These are phyloP conservation scores for Sporisorium graminicola DNA, from an alignment of 1,284 basidiomycete species.

Conservation along the genomic window DNA sequence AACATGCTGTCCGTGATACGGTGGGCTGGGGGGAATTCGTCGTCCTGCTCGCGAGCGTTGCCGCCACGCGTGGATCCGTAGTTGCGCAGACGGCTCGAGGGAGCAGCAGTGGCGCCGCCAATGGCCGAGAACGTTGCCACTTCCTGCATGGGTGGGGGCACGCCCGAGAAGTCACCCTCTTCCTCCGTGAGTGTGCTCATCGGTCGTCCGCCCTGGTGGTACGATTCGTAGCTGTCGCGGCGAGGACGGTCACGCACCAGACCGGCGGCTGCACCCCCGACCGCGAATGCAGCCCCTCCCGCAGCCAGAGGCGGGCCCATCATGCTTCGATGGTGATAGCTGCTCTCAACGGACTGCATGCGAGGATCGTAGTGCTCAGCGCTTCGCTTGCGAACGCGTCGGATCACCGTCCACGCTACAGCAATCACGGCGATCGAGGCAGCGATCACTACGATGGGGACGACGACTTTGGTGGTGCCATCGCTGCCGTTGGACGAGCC, in stretches of 20 bases:
- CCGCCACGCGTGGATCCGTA: conserved; percentile 36
- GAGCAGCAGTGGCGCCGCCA: conserved; percentile 16
- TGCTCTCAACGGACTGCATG: conserved; percentile 22
- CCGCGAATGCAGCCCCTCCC: conserved; percentile 36
- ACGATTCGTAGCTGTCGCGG: conserved; percentile 40
- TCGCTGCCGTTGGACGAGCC: conserved; percentile 18
- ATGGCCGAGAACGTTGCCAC: conserved; percentile 31
- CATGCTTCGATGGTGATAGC: conserved; percentile 31
- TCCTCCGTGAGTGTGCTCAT: conserved; percentile 41
- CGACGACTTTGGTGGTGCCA: conserved; percentile 47
- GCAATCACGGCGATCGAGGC: conserved; percentile 33
- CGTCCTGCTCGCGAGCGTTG: not conserved
- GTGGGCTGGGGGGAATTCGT: conserved; percentile 21
- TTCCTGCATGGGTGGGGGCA: conserved; percentile 46
- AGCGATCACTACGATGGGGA: conserved; percentile 51
- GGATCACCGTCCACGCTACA: conserved; percentile 31
- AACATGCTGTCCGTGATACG: conserved; percentile 34
- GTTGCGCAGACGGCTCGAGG: conserved; percentile 30
- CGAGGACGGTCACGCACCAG: conserved; percentile 30
- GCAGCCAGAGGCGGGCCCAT: conserved; percentile 17
- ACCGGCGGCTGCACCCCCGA: conserved; percentile 40
- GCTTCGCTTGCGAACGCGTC: conserved; percentile 23
- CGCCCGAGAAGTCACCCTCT: conserved; percentile 19
- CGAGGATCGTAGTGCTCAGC: conserved; percentile 24
- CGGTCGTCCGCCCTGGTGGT: conserved; percentile 30